These are phyloP conservation scores for Batkoa obscura DNA, from an alignment of 371 early-diverging fungal species.

Conservation along the genomic window DNA sequence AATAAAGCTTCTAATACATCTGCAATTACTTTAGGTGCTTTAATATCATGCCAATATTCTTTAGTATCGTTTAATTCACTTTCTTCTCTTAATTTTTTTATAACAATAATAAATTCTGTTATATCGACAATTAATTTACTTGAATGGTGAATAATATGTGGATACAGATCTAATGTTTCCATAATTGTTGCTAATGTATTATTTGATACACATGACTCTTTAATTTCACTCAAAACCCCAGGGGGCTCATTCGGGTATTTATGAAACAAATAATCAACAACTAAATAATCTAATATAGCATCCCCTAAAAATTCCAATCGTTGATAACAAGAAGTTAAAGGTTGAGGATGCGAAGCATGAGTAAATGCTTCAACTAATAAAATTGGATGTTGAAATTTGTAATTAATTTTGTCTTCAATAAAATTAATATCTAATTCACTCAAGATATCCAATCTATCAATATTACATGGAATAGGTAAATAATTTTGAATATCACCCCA, in stretches of 20 bases:
- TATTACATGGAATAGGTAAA: neutral
- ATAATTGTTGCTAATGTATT: constrained; percentile 58
- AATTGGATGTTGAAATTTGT: constrained; percentile 40
- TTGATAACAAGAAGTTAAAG: constrained; percentile 52
- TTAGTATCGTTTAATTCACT: constrained; percentile 13
- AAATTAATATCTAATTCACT: neutral
- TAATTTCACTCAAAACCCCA: constrained; percentile 46
- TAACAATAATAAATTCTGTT: constrained; percentile 16
- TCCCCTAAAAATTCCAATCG: constrained; percentile 93
- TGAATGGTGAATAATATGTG: constrained; percentile 43
- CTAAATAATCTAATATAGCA: constrained; percentile 66
- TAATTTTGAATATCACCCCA: neutral
- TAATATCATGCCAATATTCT: constrained; percentile 49
- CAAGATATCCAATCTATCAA: neutral
- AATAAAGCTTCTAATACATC: constrained; percentile 77
- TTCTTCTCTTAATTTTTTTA: constrained; percentile 19
- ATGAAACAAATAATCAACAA: constrained; percentile 47
- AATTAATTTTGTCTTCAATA: constrained; percentile 36
- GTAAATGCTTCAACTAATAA: constrained; percentile 67
- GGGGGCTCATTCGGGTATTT: constrained; percentile 35
- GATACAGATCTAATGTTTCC: constrained; percentile 33
- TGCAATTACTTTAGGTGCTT: constrained; percentile 68
- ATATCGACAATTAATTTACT: constrained; percentile 25
- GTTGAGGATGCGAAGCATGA: constrained; percentile 49
- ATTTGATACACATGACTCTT: constrained; percentile 78